phyloP scores from a whole-genome alignment of 1,139 yeast species.

The Suhomyces chickasaworum region DNA sequence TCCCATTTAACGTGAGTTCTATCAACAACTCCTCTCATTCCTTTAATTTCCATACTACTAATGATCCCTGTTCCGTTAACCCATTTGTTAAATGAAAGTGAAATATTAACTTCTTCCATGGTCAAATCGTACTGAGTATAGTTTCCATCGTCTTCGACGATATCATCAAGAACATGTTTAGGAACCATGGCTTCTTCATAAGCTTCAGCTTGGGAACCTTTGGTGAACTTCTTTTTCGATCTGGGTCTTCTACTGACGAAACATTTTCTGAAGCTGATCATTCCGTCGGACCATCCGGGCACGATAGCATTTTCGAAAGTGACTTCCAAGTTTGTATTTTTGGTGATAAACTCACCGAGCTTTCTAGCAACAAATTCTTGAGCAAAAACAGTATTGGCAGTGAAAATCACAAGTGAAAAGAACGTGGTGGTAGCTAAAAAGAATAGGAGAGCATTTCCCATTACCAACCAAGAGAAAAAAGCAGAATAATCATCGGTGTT shows the following conservation, averaged over 20 bases:
- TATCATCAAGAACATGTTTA: conserved; percentile 26
- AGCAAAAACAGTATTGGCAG: conserved; percentile 84
- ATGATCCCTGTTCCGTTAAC: conserved; percentile 86
- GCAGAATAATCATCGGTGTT: conserved; percentile 90
- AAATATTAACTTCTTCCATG: conserved; percentile 79
- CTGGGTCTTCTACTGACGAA: conserved; percentile 84
- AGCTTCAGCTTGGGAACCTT: conserved; percentile 76
- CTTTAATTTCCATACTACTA: conserved; percentile 78
- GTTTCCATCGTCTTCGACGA: conserved; percentile 77
- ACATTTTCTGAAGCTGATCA: conserved; percentile 80
- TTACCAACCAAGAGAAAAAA: conserved; percentile 83
- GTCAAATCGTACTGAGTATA: conserved; percentile 94
- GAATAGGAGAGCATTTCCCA: conserved; percentile 79
- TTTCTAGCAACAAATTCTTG: conserved; percentile 84
- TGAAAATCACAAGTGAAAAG: conserved; percentile 71
- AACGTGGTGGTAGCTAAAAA: conserved; percentile 89
- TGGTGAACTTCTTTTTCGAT: conserved; percentile 50
- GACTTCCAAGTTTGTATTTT: conserved; percentile 82
- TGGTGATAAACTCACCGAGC: conserved; percentile 81
- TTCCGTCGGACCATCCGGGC: conserved; percentile 92
- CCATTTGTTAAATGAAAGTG: conserved; percentile 84
- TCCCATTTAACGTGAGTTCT: conserved; percentile 86
- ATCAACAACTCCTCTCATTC: conserved; percentile 89
- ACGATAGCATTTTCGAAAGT: conserved; percentile 93
- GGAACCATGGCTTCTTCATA: conserved; percentile 46